These are phyloP conservation scores for Paecilomyces sp. DNA, from an alignment of 2,329 filamentous ascomycete genomes.

Conservation along the genomic window DNA sequence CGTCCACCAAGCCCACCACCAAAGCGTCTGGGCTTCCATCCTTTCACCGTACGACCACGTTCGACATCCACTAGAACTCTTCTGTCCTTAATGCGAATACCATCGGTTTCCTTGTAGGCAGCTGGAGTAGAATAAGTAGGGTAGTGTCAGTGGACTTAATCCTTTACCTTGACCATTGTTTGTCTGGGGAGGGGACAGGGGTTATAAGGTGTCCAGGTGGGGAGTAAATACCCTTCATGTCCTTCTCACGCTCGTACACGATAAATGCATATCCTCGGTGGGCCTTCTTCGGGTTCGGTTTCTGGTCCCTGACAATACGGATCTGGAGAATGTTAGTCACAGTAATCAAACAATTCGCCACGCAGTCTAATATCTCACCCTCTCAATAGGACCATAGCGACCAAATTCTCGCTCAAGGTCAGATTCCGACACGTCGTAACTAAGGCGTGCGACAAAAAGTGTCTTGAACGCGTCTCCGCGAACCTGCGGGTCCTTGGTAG, in stretches of 20 bases:
- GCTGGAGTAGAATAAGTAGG: slow-evolving; percentile 47
- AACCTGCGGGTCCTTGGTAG: slow-evolving; percentile 76
- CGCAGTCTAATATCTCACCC: slow-evolving; percentile 48
- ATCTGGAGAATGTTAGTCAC: slow-evolving; percentile 51
- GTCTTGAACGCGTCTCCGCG: slow-evolving; percentile 93
- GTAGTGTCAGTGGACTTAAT: slow-evolving; percentile 8
- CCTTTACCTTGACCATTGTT: slow-evolving; percentile 5
- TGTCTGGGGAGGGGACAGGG: slow-evolving; percentile 23
- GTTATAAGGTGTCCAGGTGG: slow-evolving; percentile 31
- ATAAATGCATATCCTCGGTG: slow-evolving; percentile 94
- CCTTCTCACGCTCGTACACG: slow-evolving; percentile 92
- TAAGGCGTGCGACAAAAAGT: slow-evolving; percentile 81
- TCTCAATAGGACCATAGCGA: slow-evolving; percentile 87
- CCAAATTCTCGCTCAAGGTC: slow-evolving; percentile 92
- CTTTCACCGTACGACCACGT: slow-evolving; percentile 85
- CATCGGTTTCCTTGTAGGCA: slow-evolving; percentile 82
- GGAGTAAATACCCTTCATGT: slow-evolving; percentile 82
- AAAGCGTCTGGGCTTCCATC: slow-evolving; percentile 85
- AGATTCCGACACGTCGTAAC: slow-evolving; percentile 80
- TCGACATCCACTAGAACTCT: slow-evolving; percentile 93
- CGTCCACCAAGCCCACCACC: slow-evolving; percentile 89
- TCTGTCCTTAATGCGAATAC: slow-evolving; percentile 85
- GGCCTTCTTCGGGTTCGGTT: slow-evolving; percentile 73
- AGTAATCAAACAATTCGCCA: not conserved
- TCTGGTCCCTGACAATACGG: slow-evolving; percentile 76